Base-by-base conservation (phyloP, 2,329 filamentous ascomycete genomes). In the Pseudogymnoascus sp. region DNA sequence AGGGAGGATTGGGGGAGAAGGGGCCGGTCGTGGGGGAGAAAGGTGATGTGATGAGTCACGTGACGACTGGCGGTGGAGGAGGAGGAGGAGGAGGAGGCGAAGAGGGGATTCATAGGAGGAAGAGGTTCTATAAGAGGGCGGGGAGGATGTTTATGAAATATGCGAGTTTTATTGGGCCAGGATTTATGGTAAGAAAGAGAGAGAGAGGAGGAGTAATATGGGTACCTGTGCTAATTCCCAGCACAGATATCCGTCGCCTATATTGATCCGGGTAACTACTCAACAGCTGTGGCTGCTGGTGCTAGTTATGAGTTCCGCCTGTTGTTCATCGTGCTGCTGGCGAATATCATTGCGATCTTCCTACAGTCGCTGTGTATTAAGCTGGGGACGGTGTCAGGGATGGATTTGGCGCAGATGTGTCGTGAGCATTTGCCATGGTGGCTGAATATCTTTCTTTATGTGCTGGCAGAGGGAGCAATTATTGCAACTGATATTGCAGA, bases 281-380 rank as follows among this genome's bases (percentile, higher is more conserved):
- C 82, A 0, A 84, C 82, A 5, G 82, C 82, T 71, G 80, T 84
- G 47, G 79, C 81, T 61, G 82, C 82, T 39, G 82, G 82, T 64
- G 80, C 82, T 14, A 76, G 78, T 1, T 84, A 78, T 71, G 74
- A 76, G 61, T 85, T 81, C 72, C 77, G 75, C 62, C 75, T 84
- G 36, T 76, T 85, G 3, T 84, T 84, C 74, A 78, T 84, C 67
- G 78, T 84, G 61, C 73, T 85, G 39, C 77, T 84, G 71, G 82
- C 81, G 37, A 85, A 84, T 70, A 72, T 84, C 64, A 82, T 84
- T 71, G 82, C 82, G 62, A 83, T 85, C 61, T 83, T 83, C 70
- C 71, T 85, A 51, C 82, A 85, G 68, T 79, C 79, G 10, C 74
- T 84, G 12, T 83, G 81, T 57, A 77, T 80, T 67, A 80, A 80